Base-by-base conservation (phyloP, 768 basidiomycete genomes). In the Tulasnella sp. region DNA sequence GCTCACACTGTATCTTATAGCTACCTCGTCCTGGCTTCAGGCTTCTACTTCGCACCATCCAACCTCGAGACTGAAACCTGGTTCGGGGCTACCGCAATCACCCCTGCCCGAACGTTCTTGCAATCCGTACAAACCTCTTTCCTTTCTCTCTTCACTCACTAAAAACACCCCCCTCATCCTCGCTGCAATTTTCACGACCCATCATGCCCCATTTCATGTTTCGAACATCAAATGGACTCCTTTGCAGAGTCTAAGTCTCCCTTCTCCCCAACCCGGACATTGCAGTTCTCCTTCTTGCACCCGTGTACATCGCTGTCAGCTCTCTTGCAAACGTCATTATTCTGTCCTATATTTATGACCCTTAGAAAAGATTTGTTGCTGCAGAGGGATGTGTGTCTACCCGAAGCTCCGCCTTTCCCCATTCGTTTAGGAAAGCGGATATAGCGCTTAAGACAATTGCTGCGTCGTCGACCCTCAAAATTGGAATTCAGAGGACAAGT, bases 11-110 rank as follows among this genome's bases (percentile, higher is more conserved):
- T 39, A 19, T 34, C 70, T 2, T 34, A 66, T 77, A 97, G 95
- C 76, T 99, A 99, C 79, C 83, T 98, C 63, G 95, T 98, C 62
- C 87, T 99, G 39, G 80, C 86, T 40, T 86, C 92, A 36, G 97
- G 97, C 26, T 99, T 98, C 83, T 98, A 90, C 83, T 96, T 88
- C 76, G 95, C 93, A 1, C 92, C 92, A 52, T 69, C 68, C 7
- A 52, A 34, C 39, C 42, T 69, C 39, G 68, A 69, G 7, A 35
- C n/a, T 26, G 68, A 69, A 47, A 42, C 68, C 9, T 44, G n/a
- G 26, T 26, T 69, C 19, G 17, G 11, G 40, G 22, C 68, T 1
- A 9, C 68, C 22, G 44, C 68, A 19, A 22, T 47, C 6, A 22
- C 39, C 7, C 40, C 68, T 14, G 39, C n/a, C 14, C 40, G 42